Evolutionary conservation across 1,284 basidiomycete species (phyloP).

Genomic region (Naganishia sp.): DNA sequence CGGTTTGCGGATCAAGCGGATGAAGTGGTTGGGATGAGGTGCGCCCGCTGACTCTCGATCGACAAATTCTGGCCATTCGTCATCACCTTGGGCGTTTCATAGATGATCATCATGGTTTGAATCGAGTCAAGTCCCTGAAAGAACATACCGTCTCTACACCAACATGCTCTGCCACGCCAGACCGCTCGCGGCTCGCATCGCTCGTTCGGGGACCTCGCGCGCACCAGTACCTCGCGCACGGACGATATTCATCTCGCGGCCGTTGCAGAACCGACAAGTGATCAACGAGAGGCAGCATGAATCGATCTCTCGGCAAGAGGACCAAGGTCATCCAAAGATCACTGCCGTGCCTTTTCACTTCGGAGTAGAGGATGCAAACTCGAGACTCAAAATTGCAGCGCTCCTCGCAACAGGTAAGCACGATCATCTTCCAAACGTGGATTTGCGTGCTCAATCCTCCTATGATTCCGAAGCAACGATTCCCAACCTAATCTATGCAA

Average conservation of each 20-base stretch:
- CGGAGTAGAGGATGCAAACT: conserved; percentile 7
- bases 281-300: neutral
- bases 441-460: neutral
- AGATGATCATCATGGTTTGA: neutral
- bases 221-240: neutral
- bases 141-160: neutral
- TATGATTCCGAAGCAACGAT: conserved; percentile 13
- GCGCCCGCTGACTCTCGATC: conserved; percentile 1
- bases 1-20: too few relatives aligned
- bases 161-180: conserved; percentile 4
- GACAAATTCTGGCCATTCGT: conserved; percentile 19
- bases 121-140: neutral
- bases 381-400: conserved; percentile 11
- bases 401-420: conserved; percentile 18
- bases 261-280: neutral
- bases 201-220: neutral
- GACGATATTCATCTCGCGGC: neutral
- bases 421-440: neutral
- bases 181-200: neutral
- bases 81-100: conserved; percentile 3
- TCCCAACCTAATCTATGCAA: conserved; percentile 33
- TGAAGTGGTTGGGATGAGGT: neutral
- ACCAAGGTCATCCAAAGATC: conserved; percentile 17
- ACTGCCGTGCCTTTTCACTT: conserved; percentile 24
- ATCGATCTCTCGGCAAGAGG: neutral